Conservation (phyloP, 176 grass and related monocot species). For the Phyllostachys edulis region DNA sequence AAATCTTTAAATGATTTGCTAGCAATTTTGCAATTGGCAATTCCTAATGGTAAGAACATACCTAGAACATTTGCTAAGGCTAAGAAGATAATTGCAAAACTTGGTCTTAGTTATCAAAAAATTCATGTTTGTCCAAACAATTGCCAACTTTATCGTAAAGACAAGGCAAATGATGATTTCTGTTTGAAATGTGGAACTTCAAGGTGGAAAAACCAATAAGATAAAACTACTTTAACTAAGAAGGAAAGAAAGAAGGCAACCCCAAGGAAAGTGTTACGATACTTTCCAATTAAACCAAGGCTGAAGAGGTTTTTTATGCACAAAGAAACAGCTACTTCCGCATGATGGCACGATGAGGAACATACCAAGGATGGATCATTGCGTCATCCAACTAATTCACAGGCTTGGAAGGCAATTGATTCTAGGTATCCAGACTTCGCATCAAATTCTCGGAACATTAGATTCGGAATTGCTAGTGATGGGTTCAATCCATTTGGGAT, state of each 20-base stretch:
- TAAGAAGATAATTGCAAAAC: neutral
- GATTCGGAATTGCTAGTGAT: too few relatives aligned
- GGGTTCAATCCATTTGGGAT: too few relatives aligned
- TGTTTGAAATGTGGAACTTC: neutral
- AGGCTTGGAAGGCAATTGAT: too few relatives aligned
- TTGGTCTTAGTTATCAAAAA: neutral
- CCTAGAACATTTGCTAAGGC: neutral
- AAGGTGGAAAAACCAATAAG: neutral
- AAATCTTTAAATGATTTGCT: neutral
- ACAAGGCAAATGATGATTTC: neutral
- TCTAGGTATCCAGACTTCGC: too few relatives aligned
- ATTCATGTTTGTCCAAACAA: neutral
- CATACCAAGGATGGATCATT: too few relatives aligned
- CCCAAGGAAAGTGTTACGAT: neutral
- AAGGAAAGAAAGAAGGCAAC: neutral
- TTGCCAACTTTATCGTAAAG: neutral
- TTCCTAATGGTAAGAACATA: neutral
- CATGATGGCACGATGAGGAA: too few relatives aligned
- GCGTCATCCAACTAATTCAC: too few relatives aligned
- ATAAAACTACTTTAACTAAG: neutral
- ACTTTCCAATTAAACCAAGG: neutral
- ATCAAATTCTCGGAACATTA: too few relatives aligned
- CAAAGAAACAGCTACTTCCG: too few relatives aligned
- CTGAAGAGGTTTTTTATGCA: neutral
- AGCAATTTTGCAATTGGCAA: neutral